These are phyloP conservation scores for Nannizzia gypsea DNA, from an alignment of 2,329 filamentous ascomycete genomes.

Conservation along the genomic window DNA sequence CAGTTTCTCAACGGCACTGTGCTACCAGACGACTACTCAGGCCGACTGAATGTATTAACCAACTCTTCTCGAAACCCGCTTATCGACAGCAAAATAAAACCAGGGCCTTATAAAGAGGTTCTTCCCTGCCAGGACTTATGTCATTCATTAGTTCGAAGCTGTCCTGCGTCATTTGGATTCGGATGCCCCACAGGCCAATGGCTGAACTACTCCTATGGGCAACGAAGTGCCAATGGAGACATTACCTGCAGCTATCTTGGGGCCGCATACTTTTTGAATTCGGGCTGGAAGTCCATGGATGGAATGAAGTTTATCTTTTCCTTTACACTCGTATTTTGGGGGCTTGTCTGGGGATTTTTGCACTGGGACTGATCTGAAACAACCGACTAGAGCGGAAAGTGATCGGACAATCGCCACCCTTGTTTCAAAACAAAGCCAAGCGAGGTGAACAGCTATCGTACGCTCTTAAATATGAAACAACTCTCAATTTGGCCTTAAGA, in stretches of 20 bases:
- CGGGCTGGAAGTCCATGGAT: slow-evolving; percentile 18
- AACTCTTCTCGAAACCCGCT: slow-evolving; percentile 55
- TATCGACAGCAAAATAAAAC: slow-evolving; percentile 60
- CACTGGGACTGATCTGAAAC: not conserved
- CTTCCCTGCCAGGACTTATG: slow-evolving; percentile 81
- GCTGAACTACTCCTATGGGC: slow-evolving; percentile 42
- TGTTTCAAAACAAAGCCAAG: not conserved
- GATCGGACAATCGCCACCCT: not conserved
- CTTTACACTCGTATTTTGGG: slow-evolving; percentile 11
- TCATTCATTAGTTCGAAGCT: slow-evolving; percentile 72
- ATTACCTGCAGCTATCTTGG: slow-evolving; percentile 53
- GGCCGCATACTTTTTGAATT: slow-evolving; percentile 42
- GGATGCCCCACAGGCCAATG: slow-evolving; percentile 52
- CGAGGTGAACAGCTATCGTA: not conserved
- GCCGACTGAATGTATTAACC: slow-evolving; percentile 29
- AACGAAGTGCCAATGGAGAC: slow-evolving; percentile 25
- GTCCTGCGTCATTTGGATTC: slow-evolving; percentile 66
- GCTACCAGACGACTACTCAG: slow-evolving; percentile 20
- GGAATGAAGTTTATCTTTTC: not conserved
- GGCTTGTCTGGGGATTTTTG: slow-evolving; percentile 12
- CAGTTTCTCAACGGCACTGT: slow-evolving; percentile 54
- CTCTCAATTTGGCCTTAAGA: not conserved
- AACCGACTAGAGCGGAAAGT: not conserved
- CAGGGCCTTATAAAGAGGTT: slow-evolving; percentile 89
- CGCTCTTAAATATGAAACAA: not conserved